Evolutionary conservation across 805 yeast species (phyloP).

Genomic region (Candida corydali): DNA sequence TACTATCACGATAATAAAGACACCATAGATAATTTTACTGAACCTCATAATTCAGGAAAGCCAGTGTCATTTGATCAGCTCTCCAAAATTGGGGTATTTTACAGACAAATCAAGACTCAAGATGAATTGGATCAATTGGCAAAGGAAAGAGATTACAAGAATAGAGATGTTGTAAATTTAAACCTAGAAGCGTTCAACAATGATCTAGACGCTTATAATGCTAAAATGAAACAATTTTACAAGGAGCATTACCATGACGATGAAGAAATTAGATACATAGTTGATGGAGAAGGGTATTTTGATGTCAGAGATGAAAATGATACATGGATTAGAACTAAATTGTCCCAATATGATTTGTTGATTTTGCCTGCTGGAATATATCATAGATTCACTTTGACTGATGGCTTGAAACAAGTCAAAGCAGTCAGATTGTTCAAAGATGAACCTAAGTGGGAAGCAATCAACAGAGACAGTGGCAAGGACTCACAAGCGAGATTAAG

Average conservation of each 20-base stretch:
- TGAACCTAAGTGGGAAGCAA: slow-evolving; percentile 95
- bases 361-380: slow-evolving; percentile 90
- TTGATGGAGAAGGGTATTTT: slow-evolving; percentile 89
- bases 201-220: slow-evolving; percentile 49
- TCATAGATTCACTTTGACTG: slow-evolving; percentile 83
- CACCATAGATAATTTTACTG: slow-evolving; percentile 53
- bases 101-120: slow-evolving; percentile 45
- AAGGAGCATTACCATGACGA: slow-evolving; percentile 93
- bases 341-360: slow-evolving; percentile 61
- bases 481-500: slow-evolving; percentile 30
- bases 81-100: slow-evolving; percentile 62
- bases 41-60: slow-evolving; percentile 68
- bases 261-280: slow-evolving; percentile 88
- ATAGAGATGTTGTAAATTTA: slow-evolving; percentile 69
- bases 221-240: slow-evolving; percentile 67
- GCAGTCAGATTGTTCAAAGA: slow-evolving; percentile 86
- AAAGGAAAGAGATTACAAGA: slow-evolving; percentile 64
- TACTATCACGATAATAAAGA: slow-evolving; percentile 66
- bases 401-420: slow-evolving; percentile 51
- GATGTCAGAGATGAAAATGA: slow-evolving; percentile 68
- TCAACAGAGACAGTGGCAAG: slow-evolving; percentile 53
- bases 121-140: slow-evolving; percentile 68
- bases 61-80: slow-evolving; percentile 49
- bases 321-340: slow-evolving; percentile 73
- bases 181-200: slow-evolving; percentile 60